Evolutionary conservation across 768 basidiomycete genomes (phyloP).

Genomic region (Mycena maculata): DNA sequence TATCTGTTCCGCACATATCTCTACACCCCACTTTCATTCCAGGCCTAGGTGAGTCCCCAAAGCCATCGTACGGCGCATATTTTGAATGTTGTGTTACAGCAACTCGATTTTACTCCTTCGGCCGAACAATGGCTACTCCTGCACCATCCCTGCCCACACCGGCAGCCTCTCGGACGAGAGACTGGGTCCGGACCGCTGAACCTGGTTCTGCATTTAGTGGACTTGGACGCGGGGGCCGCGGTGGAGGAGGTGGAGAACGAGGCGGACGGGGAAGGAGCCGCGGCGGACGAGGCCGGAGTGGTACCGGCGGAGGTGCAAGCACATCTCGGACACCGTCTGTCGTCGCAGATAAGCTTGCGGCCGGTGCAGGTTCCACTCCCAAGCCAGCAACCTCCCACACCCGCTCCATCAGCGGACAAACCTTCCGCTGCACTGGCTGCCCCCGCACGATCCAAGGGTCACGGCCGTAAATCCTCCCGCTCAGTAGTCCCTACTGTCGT

Average conservation of each 20-base stretch:
- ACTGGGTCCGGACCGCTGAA: constrained; percentile 61
- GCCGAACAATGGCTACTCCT: constrained; percentile 56
- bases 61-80: not conserved
- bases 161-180: constrained; percentile 49
- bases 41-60: constrained; percentile 7
- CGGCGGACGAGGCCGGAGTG: constrained; percentile 48
- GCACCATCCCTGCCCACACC: constrained; percentile 34
- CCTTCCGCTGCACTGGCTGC: constrained; percentile 32
- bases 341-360: constrained; percentile 4
- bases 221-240: constrained; percentile 48
- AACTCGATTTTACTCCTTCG: not conserved
- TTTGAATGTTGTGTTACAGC: constrained; percentile 16
- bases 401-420: constrained; percentile 30
- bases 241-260: constrained; percentile 47
- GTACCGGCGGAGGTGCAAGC: constrained; percentile 40
- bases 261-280: constrained; percentile 47
- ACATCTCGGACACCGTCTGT: constrained; percentile 22
- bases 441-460: constrained; percentile 41
- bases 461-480: constrained; percentile 50
- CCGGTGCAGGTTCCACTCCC: constrained; percentile 8
- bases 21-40: not conserved
- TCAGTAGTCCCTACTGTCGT: constrained; percentile 42
- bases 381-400: constrained; percentile 16
- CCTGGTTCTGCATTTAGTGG: constrained; percentile 62
- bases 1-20: not conserved